A percentile compares a stretch with the other conserved stretches of the same genome.
phyloP scores from a whole-genome alignment of 2,329 filamentous ascomycete species.

The Didymosphaeria variabile region DNA sequence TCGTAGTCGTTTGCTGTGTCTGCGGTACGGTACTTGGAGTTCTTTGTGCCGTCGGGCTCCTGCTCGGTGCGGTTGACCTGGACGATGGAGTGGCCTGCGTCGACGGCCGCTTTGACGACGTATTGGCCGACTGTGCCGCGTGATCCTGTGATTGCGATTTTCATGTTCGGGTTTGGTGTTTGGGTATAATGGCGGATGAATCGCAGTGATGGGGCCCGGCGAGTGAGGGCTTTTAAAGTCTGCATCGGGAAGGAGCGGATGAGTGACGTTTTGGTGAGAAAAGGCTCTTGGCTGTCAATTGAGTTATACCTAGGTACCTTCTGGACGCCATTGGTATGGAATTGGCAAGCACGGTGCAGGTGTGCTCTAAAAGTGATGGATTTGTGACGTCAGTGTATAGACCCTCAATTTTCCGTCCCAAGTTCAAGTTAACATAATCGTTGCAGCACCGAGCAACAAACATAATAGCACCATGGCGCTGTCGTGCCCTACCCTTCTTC shows the following conservation, averaged over 20 bases:
- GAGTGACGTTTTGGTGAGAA: neutral
- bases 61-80: constrained; percentile 47
- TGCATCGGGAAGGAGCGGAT: constrained; percentile 1
- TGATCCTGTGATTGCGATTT: constrained; percentile 28
- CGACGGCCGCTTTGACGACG: constrained; percentile 38
- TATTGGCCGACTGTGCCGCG: constrained; percentile 22
- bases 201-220: neutral
- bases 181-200: constrained; percentile 4
- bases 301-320: neutral
- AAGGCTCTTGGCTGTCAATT: neutral
- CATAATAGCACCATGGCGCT: neutral
- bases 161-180: constrained; percentile 18
- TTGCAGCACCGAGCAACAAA: neutral
- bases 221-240: neutral
- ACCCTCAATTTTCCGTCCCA: neutral
- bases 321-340: neutral
- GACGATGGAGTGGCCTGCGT: constrained; percentile 45
- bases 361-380: neutral
- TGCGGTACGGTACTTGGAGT: constrained; percentile 47
- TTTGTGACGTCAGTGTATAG: neutral
- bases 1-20: constrained; percentile 47
- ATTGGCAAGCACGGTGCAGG: neutral
- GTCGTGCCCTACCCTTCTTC: no score
- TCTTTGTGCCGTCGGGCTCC: constrained; percentile 40
- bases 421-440: neutral